Base-by-base conservation (phyloP, 768 basidiomycete species). In the Tephrocybe sp. region DNA sequence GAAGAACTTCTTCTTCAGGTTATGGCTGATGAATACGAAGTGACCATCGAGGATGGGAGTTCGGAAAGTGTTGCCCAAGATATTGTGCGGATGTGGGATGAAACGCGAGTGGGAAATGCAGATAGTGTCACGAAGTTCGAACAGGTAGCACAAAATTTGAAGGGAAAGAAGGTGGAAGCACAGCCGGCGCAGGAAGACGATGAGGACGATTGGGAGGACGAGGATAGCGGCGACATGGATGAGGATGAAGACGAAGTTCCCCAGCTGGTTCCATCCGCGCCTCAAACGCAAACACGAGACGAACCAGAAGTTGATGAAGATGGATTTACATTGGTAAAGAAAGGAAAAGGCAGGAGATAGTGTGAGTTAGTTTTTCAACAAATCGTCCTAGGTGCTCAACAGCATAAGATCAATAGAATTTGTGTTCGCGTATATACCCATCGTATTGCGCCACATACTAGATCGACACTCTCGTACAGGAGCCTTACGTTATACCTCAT, bases 251-350 rank as follows among this genome's bases (percentile, higher is more conserved):
- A 79, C 5, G 79, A 74, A 35, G 77, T 68, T 1, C 89, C 88
- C 2, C 74, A 75, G 57, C 65, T 91, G 19, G 57, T 87, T 16
- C 73, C 79, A 49, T n/a, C n/a, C n/a, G 26, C 26, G 3, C 68
- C 57, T 36, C 53, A 51, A 7, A 43, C 60, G 41, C 46, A 59
- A 26, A 57, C 65, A 52, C 68, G 59, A 45, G 69, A 74, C 10
- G 85, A 87, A 60, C 86, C 88, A 0, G 79, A 90, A 45, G 76
- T 95, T 0, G 95, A 98, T 60, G 89, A 94, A 54, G 94, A 98
- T 52, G 95, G 95, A 0, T 98, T 98, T 64, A 92, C 87, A 3
- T 63, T 87, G 45, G 91, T 98, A 2, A 79, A 79, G 58, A 84
- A 81, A 59, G 76, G 80, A 10, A 84, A 82, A 61, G 72, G 75